Percentiles rank a stretch among this genome's conserved stretches.
phyloP scores from a whole-genome alignment of 108 stramenopile genomes.

The Epipyxis sp. region DNA sequence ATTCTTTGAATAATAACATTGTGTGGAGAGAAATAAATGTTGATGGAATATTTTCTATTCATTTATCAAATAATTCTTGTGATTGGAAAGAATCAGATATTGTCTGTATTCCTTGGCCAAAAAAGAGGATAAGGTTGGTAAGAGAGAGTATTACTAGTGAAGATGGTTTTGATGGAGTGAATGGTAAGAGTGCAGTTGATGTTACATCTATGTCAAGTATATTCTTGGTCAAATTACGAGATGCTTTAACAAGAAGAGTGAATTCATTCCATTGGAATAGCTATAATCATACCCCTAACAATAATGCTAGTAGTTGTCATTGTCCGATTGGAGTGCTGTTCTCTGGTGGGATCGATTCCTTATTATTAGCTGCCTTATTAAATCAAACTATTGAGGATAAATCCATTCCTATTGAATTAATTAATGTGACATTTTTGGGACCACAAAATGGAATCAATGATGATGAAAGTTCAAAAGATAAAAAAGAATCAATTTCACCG shows the following conservation, averaged over 20 bases:
- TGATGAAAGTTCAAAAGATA: constrained; percentile 16
- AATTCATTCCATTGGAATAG: neutral
- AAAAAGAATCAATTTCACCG: constrained; percentile 51
- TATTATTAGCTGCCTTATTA: constrained; percentile 79
- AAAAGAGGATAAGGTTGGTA: neutral
- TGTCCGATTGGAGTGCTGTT: constrained; percentile 72
- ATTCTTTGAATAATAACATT: neutral
- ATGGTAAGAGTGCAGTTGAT: neutral
- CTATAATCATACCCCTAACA: constrained; percentile 1
- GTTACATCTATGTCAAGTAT: neutral
- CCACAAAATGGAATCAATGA: too few relatives aligned
- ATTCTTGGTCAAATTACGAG: neutral
- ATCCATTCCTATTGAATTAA: constrained; percentile 62
- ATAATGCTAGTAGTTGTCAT: neutral
- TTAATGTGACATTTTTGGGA: constrained; percentile 83
- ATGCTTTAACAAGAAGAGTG: neutral
- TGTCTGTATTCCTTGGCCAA: neutral
- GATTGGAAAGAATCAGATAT: too few relatives aligned
- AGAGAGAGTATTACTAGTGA: neutral
- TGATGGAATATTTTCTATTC: neutral
- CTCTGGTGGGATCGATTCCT: constrained; percentile 93
- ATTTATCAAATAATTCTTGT: neutral
- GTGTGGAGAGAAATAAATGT: constrained; percentile 18
- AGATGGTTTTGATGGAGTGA: neutral
- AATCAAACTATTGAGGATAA: constrained; percentile 53